Evolutionary conservation across 371 early-diverging fungal species (phyloP), one percentile per base, ranked within the genome.

Genomic region (Syncephalastrum monosporum): DNA sequence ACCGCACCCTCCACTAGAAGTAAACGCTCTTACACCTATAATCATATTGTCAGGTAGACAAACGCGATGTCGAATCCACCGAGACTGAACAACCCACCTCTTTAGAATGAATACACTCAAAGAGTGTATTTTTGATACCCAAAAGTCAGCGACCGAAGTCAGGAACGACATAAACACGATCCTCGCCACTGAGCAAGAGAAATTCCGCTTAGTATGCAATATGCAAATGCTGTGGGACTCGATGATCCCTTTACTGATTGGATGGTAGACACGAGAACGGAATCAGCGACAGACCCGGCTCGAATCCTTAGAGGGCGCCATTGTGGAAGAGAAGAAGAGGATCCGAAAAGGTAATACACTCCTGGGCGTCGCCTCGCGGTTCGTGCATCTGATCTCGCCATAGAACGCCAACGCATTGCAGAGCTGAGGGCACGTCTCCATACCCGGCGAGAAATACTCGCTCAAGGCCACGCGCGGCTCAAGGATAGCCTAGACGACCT

Each of bases 111-210:
- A 79, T 60, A 79, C 82, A 42, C 56, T 82, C 15, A 76, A 79
- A 55, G 80, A 80, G 25, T 82, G 81, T 46, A 75, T 84, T 50
- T 77, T 73, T 57, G 84, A 84, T 67, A 81, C 84, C 15, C 77
- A 78, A 55, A 65, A 59, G 43, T 79, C 81, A 1, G 67, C 76
- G 14, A 68, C 74, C 25, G 81, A 84, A 56, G 72, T 84, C 33
- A 65, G 71, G 47, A 60, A 65, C 38, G 63, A 69, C 41, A 75
- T 82, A 42, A 73, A 78, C 47, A 47, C 59, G 0, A 68, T 79
- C 6, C 50, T 84, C 15, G 68, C 63, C 4, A 65, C 63, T 25
- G 71, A 74, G 43, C 68, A 74, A 13, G 59, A 72, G 15, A 72
- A 74, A 10, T 67, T 79, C 59, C 69, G 72, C 7, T 43, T 78